Evolutionary conservation across 768 basidiomycete genomes (phyloP).

Genomic region (Russula dissimulans): DNA sequence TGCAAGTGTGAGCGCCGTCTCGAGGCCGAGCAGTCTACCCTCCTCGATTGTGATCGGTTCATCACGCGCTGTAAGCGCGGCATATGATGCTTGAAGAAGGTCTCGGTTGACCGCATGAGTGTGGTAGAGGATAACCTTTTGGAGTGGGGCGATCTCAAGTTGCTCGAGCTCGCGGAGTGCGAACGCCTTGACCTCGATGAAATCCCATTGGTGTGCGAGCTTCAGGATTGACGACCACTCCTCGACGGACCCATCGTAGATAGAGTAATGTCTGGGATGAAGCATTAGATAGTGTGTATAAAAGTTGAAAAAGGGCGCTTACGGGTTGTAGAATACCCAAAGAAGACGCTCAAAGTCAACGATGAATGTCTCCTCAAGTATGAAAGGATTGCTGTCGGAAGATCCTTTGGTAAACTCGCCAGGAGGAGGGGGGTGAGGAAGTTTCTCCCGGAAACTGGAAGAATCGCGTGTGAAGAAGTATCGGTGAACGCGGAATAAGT

Average conservation of each 20-base stretch:
- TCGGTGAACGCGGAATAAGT: conserved; percentile 16
- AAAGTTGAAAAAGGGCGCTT: conserved; percentile 3
- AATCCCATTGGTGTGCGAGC: conserved; percentile 48
- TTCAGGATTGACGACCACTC: conserved; percentile 49
- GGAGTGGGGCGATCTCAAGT: conserved; percentile 36
- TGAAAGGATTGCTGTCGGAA: conserved; percentile 25
- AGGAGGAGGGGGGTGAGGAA: conserved; percentile 21
- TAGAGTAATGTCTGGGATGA: conserved; percentile 40
- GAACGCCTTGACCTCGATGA: conserved; percentile 39
- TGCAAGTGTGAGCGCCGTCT: conserved; percentile 44
- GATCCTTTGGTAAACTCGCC: conserved; percentile 25
- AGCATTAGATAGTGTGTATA: not conserved
- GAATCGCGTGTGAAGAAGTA: conserved; percentile 29
- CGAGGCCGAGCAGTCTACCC: conserved; percentile 45
- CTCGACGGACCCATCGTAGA: conserved; percentile 40
- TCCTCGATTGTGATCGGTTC: conserved; percentile 46
- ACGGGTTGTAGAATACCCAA: conserved; percentile 30
- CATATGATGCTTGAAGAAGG: conserved; percentile 45
- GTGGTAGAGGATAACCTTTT: conserved; percentile 51
- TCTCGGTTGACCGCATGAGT: conserved; percentile 38
- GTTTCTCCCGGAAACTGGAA: conserved; percentile 23
- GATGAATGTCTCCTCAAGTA: conserved; percentile 23
- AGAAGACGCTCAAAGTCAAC: conserved; percentile 26
- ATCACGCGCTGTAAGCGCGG: conserved; percentile 40
- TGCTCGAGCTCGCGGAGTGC: conserved; percentile 47